Evolutionary conservation across 1,139 yeast genomes (phyloP), one percentile per base, ranked within the genome.

Genomic region (Taphrina confusa): DNA sequence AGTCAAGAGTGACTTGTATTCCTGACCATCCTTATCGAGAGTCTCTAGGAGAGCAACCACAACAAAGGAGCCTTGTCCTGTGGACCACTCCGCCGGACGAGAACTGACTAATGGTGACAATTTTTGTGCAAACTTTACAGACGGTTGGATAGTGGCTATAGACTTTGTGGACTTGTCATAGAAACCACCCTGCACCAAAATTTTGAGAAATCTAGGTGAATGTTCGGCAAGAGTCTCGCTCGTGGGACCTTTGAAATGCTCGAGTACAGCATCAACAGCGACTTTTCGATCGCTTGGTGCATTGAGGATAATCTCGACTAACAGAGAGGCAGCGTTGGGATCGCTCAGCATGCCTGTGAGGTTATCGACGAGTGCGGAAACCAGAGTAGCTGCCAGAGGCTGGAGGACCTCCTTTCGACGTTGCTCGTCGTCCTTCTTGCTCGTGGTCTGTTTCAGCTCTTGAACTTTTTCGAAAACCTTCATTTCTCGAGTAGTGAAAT

Each of bases 371-470:
- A 89, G 74, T 28, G 82, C 75, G 60, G 80, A 76, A 68, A 86
- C 80, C 64, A 89, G 77, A 61, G 80, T 68, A 34, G 95, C 95
- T 46, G 86, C 76, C 65, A 90, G 86, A 63, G 78, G 80, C 60
- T 78, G 76, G 57, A 83, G 75, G 59, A 90, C 75, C 75, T 92
- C 97, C 9, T 67, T 64, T 71, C 89, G 83, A 77, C 96, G 84
- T 63, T 80, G 83, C 5, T 80, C 84, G 70, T 84, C 86, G 37
- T 90, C 94, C 73, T 92, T 92, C 74, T 91, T 92, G 31, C 96
- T 84, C 1, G 95, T 87, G 28, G 64, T 65, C 65, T 77, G 71
- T 36, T 96, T 88, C 71, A 85, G 72, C 65, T 80, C 81, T 69
- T 84, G 81, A 70, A 87, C 84, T 67, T 75, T 79, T 49, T 74